Evolutionary conservation across 805 yeast species (phyloP), one percentile per base, ranked within the genome.

Genomic region (Nakazawaea laoshanensis): DNA sequence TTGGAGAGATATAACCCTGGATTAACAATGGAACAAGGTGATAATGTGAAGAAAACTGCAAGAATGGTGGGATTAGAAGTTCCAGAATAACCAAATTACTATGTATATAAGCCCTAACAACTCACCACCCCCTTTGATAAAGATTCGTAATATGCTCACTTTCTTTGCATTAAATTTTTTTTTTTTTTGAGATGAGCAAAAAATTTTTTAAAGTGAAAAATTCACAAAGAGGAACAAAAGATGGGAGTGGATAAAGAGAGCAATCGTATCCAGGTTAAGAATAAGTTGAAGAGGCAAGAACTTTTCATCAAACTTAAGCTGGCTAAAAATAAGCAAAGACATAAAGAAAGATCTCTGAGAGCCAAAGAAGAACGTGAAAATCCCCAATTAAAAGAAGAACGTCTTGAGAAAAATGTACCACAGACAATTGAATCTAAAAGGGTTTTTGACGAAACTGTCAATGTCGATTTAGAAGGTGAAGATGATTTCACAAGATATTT

Each of bases 1-100:
- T 62, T 88, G 27, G 92, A 82, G 44, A 68, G 94, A 44, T 92
- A 89, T 55, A 85, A 88, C 47, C 89, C 94, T 3, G 92, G 95
- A 3, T 63, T 80, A 40, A 73, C 73, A 17, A 72, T 81, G 74
- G 69, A 76, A 17, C 94, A 83, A 48, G 70, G 70, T 32, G 96
- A 89, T 40, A 76, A 79, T 36, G 77, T 89, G 18, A 65, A 76
- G 45, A 72, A 70, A 50, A 81, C 95, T 1, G 98, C 97, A 5
- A 68, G 77, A 36, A 70, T 77, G 42, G 98, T 89, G n/a, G 98
- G 98, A 0, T 66, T 89, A 33, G 74, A 74, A 33, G 59, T 79
- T 10, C 87, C 86, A 6, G 63, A 65, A 40, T 50, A 40, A 42
- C 3, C 26, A 4, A 3, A 17, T 24, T 17, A 15, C n/a, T n/a